Percentiles rank a stretch among this genome's conserved stretches.
phyloP scores from a whole-genome alignment of 2,329 filamentous ascomycete genomes.

The Pestalotiopsis sp. region DNA sequence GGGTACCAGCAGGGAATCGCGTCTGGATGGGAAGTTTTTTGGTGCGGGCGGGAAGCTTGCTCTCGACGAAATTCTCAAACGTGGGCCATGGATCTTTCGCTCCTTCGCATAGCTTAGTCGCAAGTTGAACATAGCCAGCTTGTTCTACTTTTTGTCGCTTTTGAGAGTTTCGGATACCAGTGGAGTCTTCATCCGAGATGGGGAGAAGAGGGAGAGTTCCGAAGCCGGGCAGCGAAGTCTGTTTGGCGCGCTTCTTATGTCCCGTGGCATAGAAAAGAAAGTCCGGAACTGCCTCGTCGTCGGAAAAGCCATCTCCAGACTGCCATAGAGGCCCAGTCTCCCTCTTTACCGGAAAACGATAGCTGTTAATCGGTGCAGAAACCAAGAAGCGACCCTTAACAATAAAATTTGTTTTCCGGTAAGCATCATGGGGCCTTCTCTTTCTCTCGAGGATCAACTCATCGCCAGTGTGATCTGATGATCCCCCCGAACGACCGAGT shows the following conservation, averaged over 20 bases:
- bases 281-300: constrained; percentile 25
- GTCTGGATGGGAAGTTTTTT: constrained; percentile 3
- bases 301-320: constrained; percentile 32
- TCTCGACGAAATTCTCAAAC: constrained; percentile 26
- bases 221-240: constrained; percentile 21
- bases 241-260: constrained; percentile 23
- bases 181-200: constrained; percentile 16
- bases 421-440: neutral
- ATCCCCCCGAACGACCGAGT: neutral
- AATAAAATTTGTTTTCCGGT: neutral
- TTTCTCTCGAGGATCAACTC: neutral
- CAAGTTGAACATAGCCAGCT: neutral
- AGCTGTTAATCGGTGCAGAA: constrained; percentile 14
- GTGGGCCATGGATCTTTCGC: constrained; percentile 30
- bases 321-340: constrained; percentile 23
- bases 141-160: neutral
- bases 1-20: neutral
- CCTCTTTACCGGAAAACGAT: constrained; percentile 24
- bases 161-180: neutral
- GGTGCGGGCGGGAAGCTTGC: neutral
- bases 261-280: constrained; percentile 22
- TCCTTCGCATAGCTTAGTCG: constrained; percentile 4
- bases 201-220: constrained; percentile 18
- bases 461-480: neutral
- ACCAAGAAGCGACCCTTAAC: neutral